phyloP scores from a whole-genome alignment of 2,329 filamentous ascomycete genomes.

The Fusarium nurragi region DNA sequence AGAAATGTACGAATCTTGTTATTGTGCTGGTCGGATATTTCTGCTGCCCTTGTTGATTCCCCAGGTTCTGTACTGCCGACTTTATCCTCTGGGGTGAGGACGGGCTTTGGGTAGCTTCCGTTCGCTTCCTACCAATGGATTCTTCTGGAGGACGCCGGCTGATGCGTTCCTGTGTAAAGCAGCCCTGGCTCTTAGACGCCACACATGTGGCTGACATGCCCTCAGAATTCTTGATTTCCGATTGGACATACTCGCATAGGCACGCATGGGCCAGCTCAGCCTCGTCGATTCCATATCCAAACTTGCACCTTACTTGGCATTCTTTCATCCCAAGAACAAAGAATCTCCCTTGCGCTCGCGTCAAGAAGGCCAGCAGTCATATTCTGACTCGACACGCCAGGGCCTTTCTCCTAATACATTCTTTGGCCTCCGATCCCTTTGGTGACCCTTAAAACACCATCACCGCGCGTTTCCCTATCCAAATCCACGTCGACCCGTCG shows the following conservation, averaged over 20 bases:
- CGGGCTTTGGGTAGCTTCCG: conserved; percentile 18
- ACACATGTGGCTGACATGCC: conserved; percentile 1
- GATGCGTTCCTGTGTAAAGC: too few species aligned
- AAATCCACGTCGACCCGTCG: conserved; percentile 8
- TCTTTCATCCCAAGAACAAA: conserved; percentile 5
- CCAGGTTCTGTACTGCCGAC: conserved; percentile 23
- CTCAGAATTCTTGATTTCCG: background rate
- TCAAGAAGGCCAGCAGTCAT: conserved; percentile 37
- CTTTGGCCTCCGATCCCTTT: conserved; percentile 7
- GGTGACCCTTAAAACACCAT: background rate
- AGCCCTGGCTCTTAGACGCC: background rate
- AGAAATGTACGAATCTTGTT: conserved; percentile 9
- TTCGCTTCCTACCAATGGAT: conserved; percentile 20
- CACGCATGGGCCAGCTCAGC: conserved; percentile 34
- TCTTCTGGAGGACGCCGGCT: conserved; percentile 9
- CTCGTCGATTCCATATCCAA: conserved; percentile 35
- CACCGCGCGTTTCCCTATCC: conserved; percentile 12
- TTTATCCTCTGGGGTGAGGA: background rate
- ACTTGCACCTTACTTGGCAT: conserved; percentile 33
- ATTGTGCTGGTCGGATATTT: conserved; percentile 12
- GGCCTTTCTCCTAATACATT: conserved; percentile 8
- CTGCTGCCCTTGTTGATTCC: conserved; percentile 14
- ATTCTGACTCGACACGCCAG: conserved; percentile 33
- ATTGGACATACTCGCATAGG: conserved; percentile 30
- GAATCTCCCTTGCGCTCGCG: conserved; percentile 26